Evolutionary conservation across 2,329 filamentous ascomycete species (phyloP).

Genomic region (Metarhizium humberi): DNA sequence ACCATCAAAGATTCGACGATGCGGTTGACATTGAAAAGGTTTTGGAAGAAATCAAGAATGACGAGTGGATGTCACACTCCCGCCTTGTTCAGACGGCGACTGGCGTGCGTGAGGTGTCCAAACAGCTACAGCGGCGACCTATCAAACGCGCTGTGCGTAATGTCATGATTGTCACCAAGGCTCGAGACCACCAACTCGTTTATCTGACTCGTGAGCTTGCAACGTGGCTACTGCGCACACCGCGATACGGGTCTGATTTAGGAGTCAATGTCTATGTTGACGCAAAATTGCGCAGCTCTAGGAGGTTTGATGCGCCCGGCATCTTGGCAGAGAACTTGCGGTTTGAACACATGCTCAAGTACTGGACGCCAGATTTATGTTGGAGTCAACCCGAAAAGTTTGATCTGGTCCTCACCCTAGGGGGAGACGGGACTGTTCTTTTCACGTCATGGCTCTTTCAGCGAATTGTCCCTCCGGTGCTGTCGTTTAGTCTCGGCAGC

Average conservation of each 20-base stretch:
- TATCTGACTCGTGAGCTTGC: conserved; percentile 79
- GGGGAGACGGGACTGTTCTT: conserved; percentile 78
- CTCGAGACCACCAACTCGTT: conserved; percentile 87
- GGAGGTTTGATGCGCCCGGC: conserved; percentile 71
- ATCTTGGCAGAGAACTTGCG: conserved; percentile 66
- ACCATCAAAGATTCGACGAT: conserved; percentile 94
- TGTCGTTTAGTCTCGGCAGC: conserved; percentile 77
- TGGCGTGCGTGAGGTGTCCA: conserved; percentile 88
- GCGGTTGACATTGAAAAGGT: conserved; percentile 93
- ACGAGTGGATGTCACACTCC: conserved; percentile 88
- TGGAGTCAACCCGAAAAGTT: conserved; percentile 92
- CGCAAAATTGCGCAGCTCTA: conserved; percentile 79
- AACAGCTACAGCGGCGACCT: conserved; percentile 84
- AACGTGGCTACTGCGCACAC: conserved; percentile 79
- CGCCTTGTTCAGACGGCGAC: conserved; percentile 91
- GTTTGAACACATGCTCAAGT: conserved; percentile 77
- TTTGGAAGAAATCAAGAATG: conserved; percentile 82
- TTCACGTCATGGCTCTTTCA: conserved; percentile 93
- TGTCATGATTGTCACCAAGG: conserved; percentile 98
- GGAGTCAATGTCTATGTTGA: conserved; percentile 98
- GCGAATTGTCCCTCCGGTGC: conserved; percentile 72
- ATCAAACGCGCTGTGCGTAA: conserved; percentile 87
- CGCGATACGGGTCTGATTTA: conserved; percentile 79
- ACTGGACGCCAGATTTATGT: conserved; percentile 95
- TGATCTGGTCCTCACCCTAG: conserved; percentile 82